Percentiles rank a stretch among this genome's conserved stretches.
Conservation (phyloP, 768 basidiomycete genomes). For the Calocera viscosa region DNA sequence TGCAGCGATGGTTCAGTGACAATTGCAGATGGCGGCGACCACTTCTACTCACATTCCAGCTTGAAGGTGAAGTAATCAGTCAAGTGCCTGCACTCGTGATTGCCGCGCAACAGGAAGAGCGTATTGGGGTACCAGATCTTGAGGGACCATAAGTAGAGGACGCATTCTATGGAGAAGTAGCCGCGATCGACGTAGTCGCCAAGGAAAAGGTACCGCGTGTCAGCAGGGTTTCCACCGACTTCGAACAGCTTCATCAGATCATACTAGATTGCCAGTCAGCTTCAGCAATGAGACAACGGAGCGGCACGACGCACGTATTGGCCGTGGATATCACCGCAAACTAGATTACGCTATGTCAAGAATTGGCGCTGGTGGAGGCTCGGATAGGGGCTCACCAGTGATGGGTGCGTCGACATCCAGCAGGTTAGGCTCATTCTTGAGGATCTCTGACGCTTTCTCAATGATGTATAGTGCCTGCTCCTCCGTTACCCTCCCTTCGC, state of each 20-base stretch:
- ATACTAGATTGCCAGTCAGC: slow-evolving; percentile 39
- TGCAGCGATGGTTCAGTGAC: slow-evolving; percentile 25
- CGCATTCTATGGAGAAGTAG: slow-evolving; percentile 95
- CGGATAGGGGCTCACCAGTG: slow-evolving; percentile 53
- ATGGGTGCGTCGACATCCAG: slow-evolving; percentile 94
- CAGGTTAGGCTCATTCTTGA: slow-evolving; percentile 78
- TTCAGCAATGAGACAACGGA: slow-evolving; percentile 7
- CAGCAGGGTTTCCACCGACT: slow-evolving; percentile 87
- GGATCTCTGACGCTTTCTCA: slow-evolving; percentile 68
- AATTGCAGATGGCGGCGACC: slow-evolving; percentile 11
- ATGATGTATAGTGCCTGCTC: slow-evolving; percentile 93
- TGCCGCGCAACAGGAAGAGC: slow-evolving; percentile 89
- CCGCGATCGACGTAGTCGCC: slow-evolving; percentile 91
- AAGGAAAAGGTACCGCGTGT: slow-evolving; percentile 82
- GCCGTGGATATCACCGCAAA: slow-evolving; percentile 96
- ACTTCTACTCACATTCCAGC: slow-evolving; percentile 66
- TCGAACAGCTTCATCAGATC: slow-evolving; percentile 94
- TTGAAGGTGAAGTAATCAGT: slow-evolving; percentile 99
- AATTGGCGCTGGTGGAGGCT: not conserved
- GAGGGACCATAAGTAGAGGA: slow-evolving; percentile 91
- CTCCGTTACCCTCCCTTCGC: slow-evolving; percentile 86
- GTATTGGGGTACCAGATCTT: slow-evolving; percentile 99
- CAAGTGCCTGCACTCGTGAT: slow-evolving; percentile 96
- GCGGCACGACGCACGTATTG: slow-evolving; percentile 67
- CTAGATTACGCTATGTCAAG: slow-evolving; percentile 31